Evolutionary conservation across 352 stramenopile genomes (phyloP), one percentile per base, ranked within the genome.

Genomic region (Stephanocyclus meneghinianus): DNA sequence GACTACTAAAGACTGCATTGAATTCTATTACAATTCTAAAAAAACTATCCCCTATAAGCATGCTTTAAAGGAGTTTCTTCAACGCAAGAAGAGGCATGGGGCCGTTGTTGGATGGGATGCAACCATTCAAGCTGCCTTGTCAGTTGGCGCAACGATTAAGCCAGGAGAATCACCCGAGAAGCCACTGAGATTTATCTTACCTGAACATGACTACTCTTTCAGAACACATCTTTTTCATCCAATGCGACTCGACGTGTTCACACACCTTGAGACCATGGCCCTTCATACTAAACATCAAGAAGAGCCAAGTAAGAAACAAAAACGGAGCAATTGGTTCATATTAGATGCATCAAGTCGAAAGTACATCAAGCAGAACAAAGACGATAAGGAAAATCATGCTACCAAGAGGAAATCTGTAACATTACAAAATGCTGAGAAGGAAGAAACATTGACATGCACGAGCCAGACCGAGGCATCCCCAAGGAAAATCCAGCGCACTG

Each of bases 21-120:
- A 90, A 44, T 98, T 99, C 61, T 99, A 99, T 86, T 99, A 99
- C 77, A 91, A 97, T 74, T 97, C 95, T 0, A 99, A 99, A 82
- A 98, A 98, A 75, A 95, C 95, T 13, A 91, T 98, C 30, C 95
- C 98, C 61, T 99, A 98, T 86, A 99, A 99, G 60, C 77, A 84
- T 66, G 87, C 89, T 26, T 61, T 94, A 32, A 92, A 92, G 62
- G 89, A 94, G 60, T 87, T 90, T 66, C 66, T 92, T 18, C 83
- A 91, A 66, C 59, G 89, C 37, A 87, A 90, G 59, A 94, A 94
- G 69, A 30, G 82, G 57, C 80, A 81, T 61, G 82, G 83, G 10
- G 80, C 90, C 51, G 83, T 88, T 59, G 66, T 85, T 10, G 72
- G 68, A 30, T 94, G 89, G 87, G 87, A 92, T 78, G 84, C 86